phyloP scores from a whole-genome alignment of 441 rosid species.

The Gossypium laxum region DNA sequence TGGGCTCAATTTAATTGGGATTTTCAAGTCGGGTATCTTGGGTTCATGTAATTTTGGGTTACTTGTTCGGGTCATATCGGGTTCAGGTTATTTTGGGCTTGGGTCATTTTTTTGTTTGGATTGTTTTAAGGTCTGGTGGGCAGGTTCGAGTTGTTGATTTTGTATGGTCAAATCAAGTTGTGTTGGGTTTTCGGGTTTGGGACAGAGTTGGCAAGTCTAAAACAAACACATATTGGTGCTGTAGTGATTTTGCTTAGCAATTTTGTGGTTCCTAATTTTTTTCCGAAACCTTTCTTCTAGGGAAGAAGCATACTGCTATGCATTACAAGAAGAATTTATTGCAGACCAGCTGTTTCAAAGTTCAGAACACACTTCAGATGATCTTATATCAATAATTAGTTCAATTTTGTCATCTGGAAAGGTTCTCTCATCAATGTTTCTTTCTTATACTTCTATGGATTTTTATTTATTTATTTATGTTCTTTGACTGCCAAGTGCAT shows the following conservation, averaged over 20 bases:
- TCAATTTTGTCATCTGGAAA: conserved; percentile 55
- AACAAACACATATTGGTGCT: not conserved
- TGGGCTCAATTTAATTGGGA: not conserved
- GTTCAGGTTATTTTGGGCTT: not conserved
- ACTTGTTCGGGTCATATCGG: not conserved
- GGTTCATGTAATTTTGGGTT: not conserved
- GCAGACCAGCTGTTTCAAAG: conserved; percentile 81
- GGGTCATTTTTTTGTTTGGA: not conserved
- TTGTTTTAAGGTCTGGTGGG: not conserved
- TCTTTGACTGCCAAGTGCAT: not conserved
- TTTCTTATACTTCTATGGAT: conserved; percentile 7
- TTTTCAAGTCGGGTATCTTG: not conserved
- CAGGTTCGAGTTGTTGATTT: not conserved
- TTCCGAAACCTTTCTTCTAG: conserved; percentile 30
- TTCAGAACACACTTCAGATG: conserved; percentile 57
- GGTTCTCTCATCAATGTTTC: conserved; percentile 33
- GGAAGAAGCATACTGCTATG: conserved; percentile 61
- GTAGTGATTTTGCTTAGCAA: not conserved
- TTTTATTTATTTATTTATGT: not conserved
- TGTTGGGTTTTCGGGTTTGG: not conserved
- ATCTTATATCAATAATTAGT: conserved; percentile 55
- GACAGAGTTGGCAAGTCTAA: not conserved
- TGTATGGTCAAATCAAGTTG: not conserved
- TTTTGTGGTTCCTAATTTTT: not conserved
- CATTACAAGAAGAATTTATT: conserved; percentile 74